Evolutionary conservation across 1,139 yeast species (phyloP), one percentile per base, ranked within the genome.

Genomic region (Pneumocystis jirovecii): DNA sequence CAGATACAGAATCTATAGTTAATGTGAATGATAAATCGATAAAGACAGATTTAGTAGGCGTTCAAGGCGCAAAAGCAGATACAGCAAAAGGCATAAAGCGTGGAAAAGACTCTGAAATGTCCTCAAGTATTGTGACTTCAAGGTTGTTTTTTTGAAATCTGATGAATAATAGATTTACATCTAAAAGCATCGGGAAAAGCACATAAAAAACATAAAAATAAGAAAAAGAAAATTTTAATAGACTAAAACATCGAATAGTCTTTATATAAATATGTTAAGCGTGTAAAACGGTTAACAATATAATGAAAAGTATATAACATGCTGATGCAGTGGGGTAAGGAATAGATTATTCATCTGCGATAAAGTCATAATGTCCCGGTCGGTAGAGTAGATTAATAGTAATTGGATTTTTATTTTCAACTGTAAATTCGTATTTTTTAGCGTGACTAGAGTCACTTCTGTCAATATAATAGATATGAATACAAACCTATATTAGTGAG

Each of bases 301-400:
- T 40, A 15, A 8, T 40, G 7, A 40, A 40, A 40, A 40, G 15
- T 40, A 19, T 15, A 40, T 8, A 40, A 17, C 7, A 40, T 40
- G 19, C 15, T 25, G 7, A 25, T 25, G 12, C 4, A 25, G 12
- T 50, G 19, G 44, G 25, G 1, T 12, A 44, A n/a, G 15, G 19
- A 19, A 6, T 12, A 10, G 12, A 25, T 50, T 25, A 25, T 12
- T 50, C 4, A 12, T 50, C 57, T 50, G 21, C 21, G 4, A 50
- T 50, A 50, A 60, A 42, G 25, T 70, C 72, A 66, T 70, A 70
- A 64, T 70, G 72, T n/a, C 72, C 72, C 12, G 72, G 72, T 57
- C 72, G 68, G 62, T 70, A 70, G 60, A 70, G 66, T 31, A 70
- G 67, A 29, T 61, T 67, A 61, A 70, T 66, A 15, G 45, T 61